These are phyloP conservation scores for Wickerhamiella musiphila DNA, from an alignment of 805 yeast species.

Conservation along the genomic window DNA sequence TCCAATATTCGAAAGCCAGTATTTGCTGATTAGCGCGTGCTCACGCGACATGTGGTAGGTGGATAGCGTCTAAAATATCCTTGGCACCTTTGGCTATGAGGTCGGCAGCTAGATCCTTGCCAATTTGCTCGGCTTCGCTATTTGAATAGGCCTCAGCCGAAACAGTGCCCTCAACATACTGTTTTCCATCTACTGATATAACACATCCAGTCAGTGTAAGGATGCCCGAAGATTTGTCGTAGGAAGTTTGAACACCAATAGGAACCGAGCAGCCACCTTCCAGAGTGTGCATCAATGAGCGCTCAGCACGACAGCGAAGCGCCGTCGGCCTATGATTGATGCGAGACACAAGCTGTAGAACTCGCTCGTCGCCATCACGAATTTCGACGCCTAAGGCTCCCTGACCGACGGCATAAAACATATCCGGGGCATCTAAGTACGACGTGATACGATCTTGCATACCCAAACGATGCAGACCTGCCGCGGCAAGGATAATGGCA, in stretches of 20 bases:
- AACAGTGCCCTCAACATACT: conserved; percentile 42
- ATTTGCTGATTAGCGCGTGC: no score
- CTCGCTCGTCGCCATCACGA: conserved; percentile 44
- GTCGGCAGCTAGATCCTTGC: conserved; percentile 47
- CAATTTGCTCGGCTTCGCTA: conserved; percentile 53
- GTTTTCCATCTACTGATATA: conserved; percentile 67
- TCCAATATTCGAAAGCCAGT: no score
- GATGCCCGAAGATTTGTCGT: conserved; percentile 27
- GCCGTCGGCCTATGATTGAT: conserved; percentile 53
- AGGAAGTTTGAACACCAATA: conserved; percentile 66
- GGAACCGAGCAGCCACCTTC: conserved; percentile 99
- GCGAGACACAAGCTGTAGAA: conserved; percentile 40
- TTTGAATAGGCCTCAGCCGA: conserved; percentile 25
- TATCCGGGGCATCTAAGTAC: conserved; percentile 51
- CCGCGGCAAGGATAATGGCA: conserved; percentile 80
- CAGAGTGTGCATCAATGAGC: conserved; percentile 67
- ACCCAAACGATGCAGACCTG: conserved; percentile 67
- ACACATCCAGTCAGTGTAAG: conserved; percentile 54
- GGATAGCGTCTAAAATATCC: conserved; percentile 61
- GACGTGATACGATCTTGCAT: conserved; percentile 61
- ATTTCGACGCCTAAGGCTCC: conserved; percentile 94
- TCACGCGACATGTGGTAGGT: conserved; percentile 20
- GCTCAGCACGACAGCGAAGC: conserved; percentile 69
- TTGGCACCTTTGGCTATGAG: conserved; percentile 69
- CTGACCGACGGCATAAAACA: conserved; percentile 97